phyloP scores from a whole-genome alignment of 2,329 filamentous ascomycete genomes.

The Bipolaris gigantea region DNA sequence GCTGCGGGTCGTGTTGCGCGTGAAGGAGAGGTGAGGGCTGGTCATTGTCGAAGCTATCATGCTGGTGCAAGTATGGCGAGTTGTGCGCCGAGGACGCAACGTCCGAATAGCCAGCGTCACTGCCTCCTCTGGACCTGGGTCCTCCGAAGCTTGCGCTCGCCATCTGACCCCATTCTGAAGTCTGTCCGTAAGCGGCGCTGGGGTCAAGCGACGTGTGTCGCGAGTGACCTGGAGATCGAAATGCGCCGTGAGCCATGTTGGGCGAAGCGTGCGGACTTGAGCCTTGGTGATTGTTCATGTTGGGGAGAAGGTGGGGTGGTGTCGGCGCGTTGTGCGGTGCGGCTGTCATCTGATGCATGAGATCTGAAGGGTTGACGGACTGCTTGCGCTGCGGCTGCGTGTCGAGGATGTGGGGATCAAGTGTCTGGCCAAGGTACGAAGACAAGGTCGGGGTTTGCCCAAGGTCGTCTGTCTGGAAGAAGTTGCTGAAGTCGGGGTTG shows the following conservation, averaged over 20 bases:
- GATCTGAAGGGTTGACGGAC: conserved; percentile 50
- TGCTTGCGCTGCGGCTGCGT: conserved; percentile 47
- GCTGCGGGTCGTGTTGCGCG: conserved; percentile 67
- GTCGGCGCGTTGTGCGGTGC: conserved; percentile 55
- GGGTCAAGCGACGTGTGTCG: conserved; percentile 64
- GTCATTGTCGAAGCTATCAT: conserved; percentile 77
- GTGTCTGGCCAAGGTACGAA: conserved; percentile 57
- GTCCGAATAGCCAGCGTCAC: conserved; percentile 79
- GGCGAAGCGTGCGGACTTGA: conserved; percentile 59
- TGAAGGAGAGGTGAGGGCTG: conserved; percentile 80
- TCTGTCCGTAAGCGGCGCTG: conserved; percentile 60
- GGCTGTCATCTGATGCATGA: conserved; percentile 57
- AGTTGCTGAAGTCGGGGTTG: conserved; percentile 44
- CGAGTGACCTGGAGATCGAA: conserved; percentile 59
- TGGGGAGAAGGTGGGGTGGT: conserved; percentile 60
- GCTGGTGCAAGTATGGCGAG: conserved; percentile 77
- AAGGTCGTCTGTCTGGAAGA: conserved; percentile 61
- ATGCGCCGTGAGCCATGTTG: conserved; percentile 55
- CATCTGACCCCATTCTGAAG: conserved; percentile 62
- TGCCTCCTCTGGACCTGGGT: conserved; percentile 76
- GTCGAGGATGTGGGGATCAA: conserved; percentile 50
- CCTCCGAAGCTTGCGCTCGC: conserved; percentile 64
- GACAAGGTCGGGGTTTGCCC: conserved; percentile 60
- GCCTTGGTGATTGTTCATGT: conserved; percentile 55
- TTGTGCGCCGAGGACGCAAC: conserved; percentile 76